Conservation (phyloP, 2,329 filamentous ascomycete genomes). For the Zymoseptoria pseudotritici region DNA sequence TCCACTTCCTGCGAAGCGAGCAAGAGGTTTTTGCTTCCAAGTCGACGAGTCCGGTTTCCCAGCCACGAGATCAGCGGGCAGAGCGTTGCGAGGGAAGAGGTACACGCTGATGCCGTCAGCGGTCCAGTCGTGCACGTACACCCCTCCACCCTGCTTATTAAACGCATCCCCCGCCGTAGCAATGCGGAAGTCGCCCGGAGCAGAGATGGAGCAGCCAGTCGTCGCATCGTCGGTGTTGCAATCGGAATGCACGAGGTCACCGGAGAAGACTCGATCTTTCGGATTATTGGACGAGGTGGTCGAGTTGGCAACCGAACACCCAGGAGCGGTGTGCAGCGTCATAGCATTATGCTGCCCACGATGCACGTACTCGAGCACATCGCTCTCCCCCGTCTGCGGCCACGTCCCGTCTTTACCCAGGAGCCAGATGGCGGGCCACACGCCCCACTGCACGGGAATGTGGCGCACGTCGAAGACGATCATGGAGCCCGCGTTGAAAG, state of each 20-base stretch:
- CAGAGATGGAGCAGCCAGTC: conserved; percentile 44
- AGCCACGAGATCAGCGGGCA: conserved; percentile 57
- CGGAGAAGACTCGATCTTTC: conserved; percentile 17
- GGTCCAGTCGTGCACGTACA: conserved; percentile 57
- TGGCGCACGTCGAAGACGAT: conserved; percentile 45
- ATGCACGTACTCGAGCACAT: conserved; percentile 45
- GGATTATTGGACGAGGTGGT: conserved; percentile 10
- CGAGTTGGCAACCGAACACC: conserved; percentile 34
- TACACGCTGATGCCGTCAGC: conserved; percentile 64
- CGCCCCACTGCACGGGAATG: conserved; percentile 45
- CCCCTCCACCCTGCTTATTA: conserved; percentile 41
- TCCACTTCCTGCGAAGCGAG: conserved; percentile 54
- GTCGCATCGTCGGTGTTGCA: conserved; percentile 27
- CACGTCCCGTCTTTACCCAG: conserved; percentile 27
- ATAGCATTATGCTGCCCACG: conserved; percentile 35
- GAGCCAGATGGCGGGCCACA: conserved; percentile 46
- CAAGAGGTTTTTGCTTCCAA: conserved; percentile 61
- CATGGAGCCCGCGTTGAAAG: conserved; percentile 42
- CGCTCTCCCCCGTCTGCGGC: conserved; percentile 39
- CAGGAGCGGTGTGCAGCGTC: conserved; percentile 42
- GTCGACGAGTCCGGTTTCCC: conserved; percentile 54
- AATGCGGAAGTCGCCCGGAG: conserved; percentile 22
- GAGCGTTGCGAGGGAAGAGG: conserved; percentile 66
- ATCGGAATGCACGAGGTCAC: conserved; percentile 21
- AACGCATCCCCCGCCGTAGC: conserved; percentile 43